phyloP scores from a whole-genome alignment of 805 yeast genomes.

The Yueomyces sinensis region DNA sequence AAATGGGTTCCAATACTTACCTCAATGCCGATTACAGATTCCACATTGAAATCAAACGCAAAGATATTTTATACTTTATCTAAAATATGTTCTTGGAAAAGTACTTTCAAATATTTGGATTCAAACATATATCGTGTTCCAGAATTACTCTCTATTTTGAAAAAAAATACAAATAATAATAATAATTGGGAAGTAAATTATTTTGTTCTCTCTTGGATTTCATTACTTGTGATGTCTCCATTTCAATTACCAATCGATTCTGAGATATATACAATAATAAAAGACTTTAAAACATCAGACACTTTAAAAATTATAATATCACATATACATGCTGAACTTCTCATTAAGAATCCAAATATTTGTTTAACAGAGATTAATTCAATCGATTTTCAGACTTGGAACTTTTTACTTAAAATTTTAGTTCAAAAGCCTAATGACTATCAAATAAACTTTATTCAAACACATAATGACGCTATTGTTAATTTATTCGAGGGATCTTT shows the following conservation, averaged over 20 bases:
- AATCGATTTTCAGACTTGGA: conserved; percentile 8
- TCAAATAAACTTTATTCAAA: not conserved
- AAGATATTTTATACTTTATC: conserved; percentile 23
- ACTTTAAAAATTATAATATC: conserved; percentile 21
- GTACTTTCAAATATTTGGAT: conserved; percentile 42
- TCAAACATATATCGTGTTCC: conserved; percentile 43
- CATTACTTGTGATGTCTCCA: conserved; percentile 59
- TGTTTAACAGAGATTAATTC: conserved; percentile 1
- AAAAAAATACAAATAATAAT: conserved; percentile 1
- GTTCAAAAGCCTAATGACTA: not conserved
- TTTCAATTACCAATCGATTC: conserved; percentile 37
- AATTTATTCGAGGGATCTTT: too few relatives aligned
- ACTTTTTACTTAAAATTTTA: conserved; percentile 7
- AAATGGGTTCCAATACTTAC: not conserved
- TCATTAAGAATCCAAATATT: conserved; percentile 15
- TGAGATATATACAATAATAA: conserved; percentile 26
- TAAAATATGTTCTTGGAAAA: conserved; percentile 55
- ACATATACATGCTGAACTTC: conserved; percentile 20
- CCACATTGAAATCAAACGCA: too few relatives aligned
- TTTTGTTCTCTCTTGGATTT: conserved; percentile 56
- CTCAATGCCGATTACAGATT: too few relatives aligned
- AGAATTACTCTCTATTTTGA: conserved; percentile 20
- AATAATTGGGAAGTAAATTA: conserved; percentile 34
- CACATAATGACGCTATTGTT: not conserved
- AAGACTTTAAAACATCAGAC: conserved; percentile 33